Base-by-base conservation (phyloP, 2,329 filamentous ascomycete species). In the Colletotrichum lini region DNA sequence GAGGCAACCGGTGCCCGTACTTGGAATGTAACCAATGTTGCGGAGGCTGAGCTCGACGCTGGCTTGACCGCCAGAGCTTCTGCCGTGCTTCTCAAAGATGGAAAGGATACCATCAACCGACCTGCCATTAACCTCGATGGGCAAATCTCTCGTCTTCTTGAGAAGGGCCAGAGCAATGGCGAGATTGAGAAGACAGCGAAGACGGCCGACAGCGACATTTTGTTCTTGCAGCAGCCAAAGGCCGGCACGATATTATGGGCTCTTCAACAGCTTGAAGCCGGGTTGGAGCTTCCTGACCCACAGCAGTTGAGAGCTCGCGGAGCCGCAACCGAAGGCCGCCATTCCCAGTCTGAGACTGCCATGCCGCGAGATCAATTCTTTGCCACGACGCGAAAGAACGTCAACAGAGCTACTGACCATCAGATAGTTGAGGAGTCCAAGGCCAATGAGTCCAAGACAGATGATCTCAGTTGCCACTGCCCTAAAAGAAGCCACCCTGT, bases 401-500 rank as follows among this genome's bases (percentile, higher is more conserved):
- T 38, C 9, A 8, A 26, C 26, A 52, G 30, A 38, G 13, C 9
- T 45, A 12, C n/a, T 9, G 35, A 38, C 35, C 35, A 50, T 23
- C 35, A 40, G 30, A 50, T 38, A 2, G 5, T 10, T 15, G 13
- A 50, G 2, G 10, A 50, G 8, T 8, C n/a, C 30, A 50, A 52
- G 18, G 9, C 9, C 15, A 21, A 30, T 9, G 18, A 40, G 30
- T 9, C 10, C 21, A n/a, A 23, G 44, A 21, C 21, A 16, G 21
- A 60, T 7, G 35, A 42, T 21, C 13, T 23, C 23, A 15, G 4
- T 9, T 67, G 65, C 50, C 18, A 63, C 21, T 67, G 65, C 42
- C n/a, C 40, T 12, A 67, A 63, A 35, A 61, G 65, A 47, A 56
- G 21, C 42, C 57, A 44, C 50, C 65, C 58, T 13, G 18, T 67